Conservation (phyloP, 495 filamentous ascomycete species). For the Terfezia claveryi region DNA sequence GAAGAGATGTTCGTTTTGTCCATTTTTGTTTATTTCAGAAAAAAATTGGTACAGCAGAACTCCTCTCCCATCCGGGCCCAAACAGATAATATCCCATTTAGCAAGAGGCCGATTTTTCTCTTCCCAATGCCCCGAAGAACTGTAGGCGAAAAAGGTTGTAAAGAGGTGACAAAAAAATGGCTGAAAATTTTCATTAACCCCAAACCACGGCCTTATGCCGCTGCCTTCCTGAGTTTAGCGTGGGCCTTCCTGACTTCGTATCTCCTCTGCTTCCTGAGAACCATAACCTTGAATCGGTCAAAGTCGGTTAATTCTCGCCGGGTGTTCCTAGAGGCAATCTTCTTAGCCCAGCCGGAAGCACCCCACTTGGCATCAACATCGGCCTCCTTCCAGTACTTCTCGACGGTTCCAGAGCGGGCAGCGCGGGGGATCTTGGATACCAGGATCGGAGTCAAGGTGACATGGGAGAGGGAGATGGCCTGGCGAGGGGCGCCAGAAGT, state of each 20-base stretch:
- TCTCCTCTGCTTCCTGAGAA: slow-evolving; percentile 90
- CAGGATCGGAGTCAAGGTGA: slow-evolving; percentile 76
- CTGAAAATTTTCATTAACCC: background rate
- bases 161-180: background rate
- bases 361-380: slow-evolving; percentile 82
- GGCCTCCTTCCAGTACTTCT: slow-evolving; percentile 63
- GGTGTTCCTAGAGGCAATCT: slow-evolving; percentile 56
- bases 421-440: slow-evolving; percentile 73
- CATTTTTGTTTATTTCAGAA: background rate
- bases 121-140: background rate
- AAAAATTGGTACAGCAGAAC: background rate
- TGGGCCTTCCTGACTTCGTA: slow-evolving; percentile 89
- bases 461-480: slow-evolving; percentile 49
- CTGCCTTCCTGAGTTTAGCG: slow-evolving; percentile 40
- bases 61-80: background rate
- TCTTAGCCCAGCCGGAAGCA: slow-evolving; percentile 75
- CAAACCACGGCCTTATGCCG: slow-evolving; percentile 1
- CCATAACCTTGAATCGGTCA: slow-evolving; percentile 97
- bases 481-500: slow-evolving; percentile 56
- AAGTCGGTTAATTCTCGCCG: slow-evolving; percentile 87
- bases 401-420: slow-evolving; percentile 59
- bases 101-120: background rate
- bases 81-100: background rate
- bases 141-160: background rate
- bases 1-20: background rate